Base-by-base conservation (phyloP, 768 basidiomycete genomes). In the Boletus edulis region DNA sequence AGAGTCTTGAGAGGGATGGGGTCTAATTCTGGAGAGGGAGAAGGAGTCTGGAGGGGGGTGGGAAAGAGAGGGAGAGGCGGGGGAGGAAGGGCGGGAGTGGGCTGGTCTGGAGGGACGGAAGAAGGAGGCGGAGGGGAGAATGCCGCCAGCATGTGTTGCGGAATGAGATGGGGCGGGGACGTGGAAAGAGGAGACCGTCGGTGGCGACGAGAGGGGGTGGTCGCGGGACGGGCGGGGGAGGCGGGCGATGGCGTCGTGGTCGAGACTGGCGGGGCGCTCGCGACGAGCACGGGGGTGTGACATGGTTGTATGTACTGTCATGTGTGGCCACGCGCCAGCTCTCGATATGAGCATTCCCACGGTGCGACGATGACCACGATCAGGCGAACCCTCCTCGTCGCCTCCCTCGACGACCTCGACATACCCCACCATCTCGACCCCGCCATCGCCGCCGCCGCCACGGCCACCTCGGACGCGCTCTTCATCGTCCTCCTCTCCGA, bases 111-210 rank as follows among this genome's bases (percentile, higher is more conserved):
- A 80, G 5, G 89, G 87, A 20, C 78, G 82, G 65, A 91, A 91
- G 74, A 92, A 91, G 8, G 87, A 85, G 5, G 88, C 82, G 11
- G 89, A 84, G 15, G 91, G 89, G 52, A 85, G 83, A 18, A 91
- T 87, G 32, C 88, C 89, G 42, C 83, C 81, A 13, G 85, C 84
- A 67, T 90, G 86, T 0, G 86, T 85, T 2, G 80, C 77, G 40
- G 84, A 81, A 70, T 88, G 85, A 0, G 85, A 83, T 6, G 80
- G 51, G 34, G 62, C 29, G 37, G 67, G 53, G 22, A 67, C 35
- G 45, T 60, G 61, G 51, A 69, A 70, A n/a, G 63, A 37, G 45
- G 68, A 49, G n/a, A 64, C 18, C 14, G 68, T 62, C 0, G 70
- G 67, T 1, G 69, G 63, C 17, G 73, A 65, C 9, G 65, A 64